Base-by-base conservation (phyloP, 352 stramenopile species). In the Globisporangium mamillatum region DNA sequence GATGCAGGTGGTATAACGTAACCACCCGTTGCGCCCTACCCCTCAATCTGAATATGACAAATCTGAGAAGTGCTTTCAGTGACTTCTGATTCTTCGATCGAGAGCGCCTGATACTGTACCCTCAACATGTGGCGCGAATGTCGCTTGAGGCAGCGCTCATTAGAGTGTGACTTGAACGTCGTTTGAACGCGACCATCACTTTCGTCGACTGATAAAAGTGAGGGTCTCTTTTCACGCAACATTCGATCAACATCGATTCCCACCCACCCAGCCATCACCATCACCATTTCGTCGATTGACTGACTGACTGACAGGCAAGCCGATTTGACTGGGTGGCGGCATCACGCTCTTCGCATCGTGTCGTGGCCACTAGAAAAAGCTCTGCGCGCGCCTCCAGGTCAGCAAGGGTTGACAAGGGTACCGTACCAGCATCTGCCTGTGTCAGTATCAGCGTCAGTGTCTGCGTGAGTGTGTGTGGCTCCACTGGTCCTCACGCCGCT, bases 291-390 rank as follows among this genome's bases (percentile, higher is more conserved):
- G 20, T 52, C 18, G 44, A 9, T 52, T 20, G 29, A 32, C 29
- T 32, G 27, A 29, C 8, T 22, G 6, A 10, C 44, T 52, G 44
- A 24, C 44, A 52, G 44, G 6, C 41, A 50, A 24, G 24, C 44
- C 16, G 44, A 52, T 52, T 52, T 52, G 44, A 52, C 44, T 52
- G 44, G 44, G 44, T 52, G 44, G 44, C 18, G 44, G 44, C 44
- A 24, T 52, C 44, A 24, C 44, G 44, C 44, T 9, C 44, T 12
- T 52, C 44, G 20, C 6, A 52, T 52, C 44, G 6, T 22, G 10
- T 24, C 44, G 44, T 27, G 50, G 10, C 56, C 56, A 62, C 56
- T 22, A 62, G 56, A 62, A 62, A 61, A 62, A 62, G 56, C n/a
- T 20, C 32, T 3, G 44, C 44, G 18, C 18, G 44, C 44, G 44